These are phyloP conservation scores for Martensiomyces pterosporus DNA, from an alignment of 192 early-diverging fungal species.

Conservation along the genomic window DNA sequence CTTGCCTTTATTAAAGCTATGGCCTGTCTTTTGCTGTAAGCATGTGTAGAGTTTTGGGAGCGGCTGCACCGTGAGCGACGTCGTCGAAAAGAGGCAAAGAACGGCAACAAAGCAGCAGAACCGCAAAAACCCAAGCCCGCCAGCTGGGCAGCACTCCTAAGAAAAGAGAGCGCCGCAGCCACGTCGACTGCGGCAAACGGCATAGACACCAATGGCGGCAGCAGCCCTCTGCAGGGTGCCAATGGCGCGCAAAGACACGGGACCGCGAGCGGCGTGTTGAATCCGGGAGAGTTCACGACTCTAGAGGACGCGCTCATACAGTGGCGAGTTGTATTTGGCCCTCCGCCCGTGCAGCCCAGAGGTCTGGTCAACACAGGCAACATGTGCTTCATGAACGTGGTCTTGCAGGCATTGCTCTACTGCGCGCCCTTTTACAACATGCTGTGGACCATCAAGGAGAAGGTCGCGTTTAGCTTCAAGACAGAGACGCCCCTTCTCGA, in stretches of 20 bases:
- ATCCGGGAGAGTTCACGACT: constrained; percentile 12
- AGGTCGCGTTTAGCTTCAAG: constrained; percentile 68
- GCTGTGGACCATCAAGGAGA: constrained; percentile 59
- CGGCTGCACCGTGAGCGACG: constrained; percentile 22
- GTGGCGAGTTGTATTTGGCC: constrained; percentile 18
- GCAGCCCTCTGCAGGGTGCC: constrained; percentile 54
- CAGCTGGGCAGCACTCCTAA: constrained; percentile 42
- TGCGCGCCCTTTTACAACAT: constrained; percentile 91
- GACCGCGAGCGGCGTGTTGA: not conserved
- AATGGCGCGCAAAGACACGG: constrained; percentile 3
- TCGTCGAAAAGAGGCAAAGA: constrained; percentile 10
- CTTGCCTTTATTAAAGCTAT: not conserved
- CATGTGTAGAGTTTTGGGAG: constrained; percentile 25
- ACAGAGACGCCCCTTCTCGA: constrained; percentile 77
- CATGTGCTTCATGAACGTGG: constrained; percentile 98
- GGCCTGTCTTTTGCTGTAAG: too few relatives aligned
- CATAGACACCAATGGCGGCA: constrained; percentile 55
- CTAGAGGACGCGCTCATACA: constrained; percentile 34
- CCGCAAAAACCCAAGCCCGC: constrained; percentile 23
- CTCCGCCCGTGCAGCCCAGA: constrained; percentile 67
- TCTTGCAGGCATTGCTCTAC: constrained; percentile 90
- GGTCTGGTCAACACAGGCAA: constrained; percentile 96
- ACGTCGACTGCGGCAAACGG: not conserved
- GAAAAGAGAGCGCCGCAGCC: not conserved
- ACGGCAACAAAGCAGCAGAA: not conserved